These are phyloP conservation scores for Taiozyma sp. DNA, from an alignment of 1,139 yeast species.

Conservation along the genomic window DNA sequence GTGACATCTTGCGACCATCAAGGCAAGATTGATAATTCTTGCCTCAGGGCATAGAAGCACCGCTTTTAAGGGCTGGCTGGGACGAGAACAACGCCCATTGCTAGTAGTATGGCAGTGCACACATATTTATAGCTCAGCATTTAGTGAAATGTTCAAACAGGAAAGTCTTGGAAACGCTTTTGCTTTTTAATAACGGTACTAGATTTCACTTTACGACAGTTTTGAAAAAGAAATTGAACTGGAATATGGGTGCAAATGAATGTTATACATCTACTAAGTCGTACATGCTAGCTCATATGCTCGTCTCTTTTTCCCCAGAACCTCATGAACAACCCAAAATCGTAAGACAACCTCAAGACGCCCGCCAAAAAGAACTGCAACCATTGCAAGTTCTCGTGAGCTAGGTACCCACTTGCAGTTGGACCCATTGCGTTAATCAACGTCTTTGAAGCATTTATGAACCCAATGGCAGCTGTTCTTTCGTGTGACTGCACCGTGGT, in stretches of 20 bases:
- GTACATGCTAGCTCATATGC: neutral
- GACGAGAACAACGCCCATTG: neutral
- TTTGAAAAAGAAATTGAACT: neutral
- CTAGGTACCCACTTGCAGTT: constrained; percentile 66
- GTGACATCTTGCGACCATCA: neutral
- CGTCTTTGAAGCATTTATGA: constrained; percentile 81
- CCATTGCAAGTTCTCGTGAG: constrained; percentile 45
- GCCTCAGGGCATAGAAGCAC: neutral
- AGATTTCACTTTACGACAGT: neutral
- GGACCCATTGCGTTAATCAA: constrained; percentile 82
- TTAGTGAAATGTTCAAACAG: neutral
- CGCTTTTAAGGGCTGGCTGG: neutral
- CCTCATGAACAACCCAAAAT: constrained; percentile 34
- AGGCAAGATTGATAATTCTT: neutral
- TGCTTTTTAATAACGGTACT: neutral
- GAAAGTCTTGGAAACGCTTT: neutral
- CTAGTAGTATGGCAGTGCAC: neutral
- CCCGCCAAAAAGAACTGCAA: constrained; percentile 55
- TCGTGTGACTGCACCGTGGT: constrained; percentile 64
- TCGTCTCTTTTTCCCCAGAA: constrained; percentile 24
- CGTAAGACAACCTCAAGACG: constrained; percentile 34
- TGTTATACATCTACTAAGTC: neutral
- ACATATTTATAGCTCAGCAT: neutral
- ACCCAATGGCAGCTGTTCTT: constrained; percentile 73
- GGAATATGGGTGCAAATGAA: neutral